Base-by-base conservation (phyloP, 2,329 filamentous ascomycete species). In the Phyllosticta citribraziliensis region DNA sequence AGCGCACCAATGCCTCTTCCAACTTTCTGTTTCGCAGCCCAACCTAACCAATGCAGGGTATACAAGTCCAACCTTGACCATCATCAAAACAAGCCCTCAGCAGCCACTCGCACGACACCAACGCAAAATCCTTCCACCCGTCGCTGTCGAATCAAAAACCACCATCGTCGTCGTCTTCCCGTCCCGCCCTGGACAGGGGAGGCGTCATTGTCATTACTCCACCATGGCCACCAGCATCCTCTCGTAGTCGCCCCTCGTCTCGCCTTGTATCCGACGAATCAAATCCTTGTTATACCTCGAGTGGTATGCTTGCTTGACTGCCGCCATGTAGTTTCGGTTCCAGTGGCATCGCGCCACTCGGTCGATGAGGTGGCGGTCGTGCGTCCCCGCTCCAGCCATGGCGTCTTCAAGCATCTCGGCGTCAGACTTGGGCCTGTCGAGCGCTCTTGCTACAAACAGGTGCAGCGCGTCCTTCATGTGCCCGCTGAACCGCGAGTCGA, bases 401-500 rank as follows among this genome's bases (percentile, higher is more conserved):
- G 88, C 81, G 14, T 89, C 88, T 71, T 97, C 91, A n/a, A 97
- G 80, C 4, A 90, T 78, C 22, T 82, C 77, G 0, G 92, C 94
- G 67, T 96, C 92, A 65, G 91, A 87, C 80, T 89, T 88, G 62
- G 89, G 90, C 66, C 88, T 89, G 74, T 97, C 91, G 5, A 83
- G 78, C 2, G 89, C 93, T 12, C 87, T 80, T 11, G 82, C 82
- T n/a, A 97, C 78, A 73, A 96, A 91, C 71, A 85, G 86, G 25
- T 94, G 76, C 0, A 97, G 81, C 0, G 91, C 91, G 17, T 89
- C 84, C 72, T 92, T 81, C 91, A 97, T 97, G 71, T 97, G 93
- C 0, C 93, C 93, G 0, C 87, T 89, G 75, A 97, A 97, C 69
- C 94, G 86, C 76, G 84, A 88, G 64, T 85, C 84, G 67, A 97